Base-by-base conservation (phyloP, 495 filamentous ascomycete species). In the Penicillium paxilli region DNA sequence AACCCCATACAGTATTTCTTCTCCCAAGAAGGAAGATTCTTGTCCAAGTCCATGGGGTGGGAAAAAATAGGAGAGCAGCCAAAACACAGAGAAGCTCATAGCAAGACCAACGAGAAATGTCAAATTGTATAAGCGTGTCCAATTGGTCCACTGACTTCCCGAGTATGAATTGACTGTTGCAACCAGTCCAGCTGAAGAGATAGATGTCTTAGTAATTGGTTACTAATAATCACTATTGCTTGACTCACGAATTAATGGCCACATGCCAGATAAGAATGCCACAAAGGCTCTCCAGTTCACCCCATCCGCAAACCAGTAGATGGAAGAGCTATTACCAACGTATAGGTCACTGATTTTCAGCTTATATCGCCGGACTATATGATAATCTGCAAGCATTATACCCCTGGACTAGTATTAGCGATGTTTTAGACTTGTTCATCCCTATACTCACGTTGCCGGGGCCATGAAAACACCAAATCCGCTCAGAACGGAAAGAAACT, bases 391-490 rank as follows among this genome's bases (percentile, higher is more conserved):
- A 25, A 46, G 44, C 44, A 46, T 46, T 10, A 46, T 46, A 12
- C 44, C 44, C 10, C 44, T 46, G 12, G 12, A 10, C 11, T 25
- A 1, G 44, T 4, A 16, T 46, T 11, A 46, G 44, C 12, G 11
- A 2, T 16, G 16, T 4, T 19, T n/a, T 0, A 16, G 9, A 16
- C 5, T 40, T 16, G n/a, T 40, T 16, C 9, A 16, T 40, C 19
- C 5, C 19, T 40, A 16, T 32, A 47, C 47, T 33, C 21, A 4
- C 64, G 63, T 55, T 76, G 75, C 75, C 6, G 75, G 75, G 14
- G 73, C 72, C 6, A 78, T 64, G 65, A 76, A 78, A 52, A 76
- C 74, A 16, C 69, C 72, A 7, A 75, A 64, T 32, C 67, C 66
- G 11, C 62, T 56, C 69, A 78, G 72, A 55, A 78, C 76, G 16